Conservation (phyloP, 495 filamentous ascomycete species). For the Tetracladium marchalianum region DNA sequence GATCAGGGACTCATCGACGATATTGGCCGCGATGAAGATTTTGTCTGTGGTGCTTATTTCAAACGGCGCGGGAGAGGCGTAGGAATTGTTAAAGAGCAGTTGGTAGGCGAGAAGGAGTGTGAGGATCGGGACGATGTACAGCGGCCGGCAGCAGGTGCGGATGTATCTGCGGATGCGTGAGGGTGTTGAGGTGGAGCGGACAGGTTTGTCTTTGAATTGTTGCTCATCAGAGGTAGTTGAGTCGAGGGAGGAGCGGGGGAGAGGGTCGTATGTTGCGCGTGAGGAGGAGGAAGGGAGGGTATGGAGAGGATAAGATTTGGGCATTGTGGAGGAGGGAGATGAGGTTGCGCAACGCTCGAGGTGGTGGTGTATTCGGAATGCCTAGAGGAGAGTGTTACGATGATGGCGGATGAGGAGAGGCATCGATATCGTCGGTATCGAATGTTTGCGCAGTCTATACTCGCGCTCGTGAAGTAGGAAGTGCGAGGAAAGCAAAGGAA, state of each 20-base stretch:
- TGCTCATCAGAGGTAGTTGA: slow-evolving; percentile 1
- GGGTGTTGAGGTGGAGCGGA: neutral
- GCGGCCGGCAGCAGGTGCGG: slow-evolving; percentile 7
- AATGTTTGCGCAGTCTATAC: no score
- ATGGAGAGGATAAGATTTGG: no score
- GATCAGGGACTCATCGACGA: slow-evolving; percentile 56
- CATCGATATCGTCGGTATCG: no score
- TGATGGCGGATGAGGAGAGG: no score
- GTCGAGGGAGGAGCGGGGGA: slow-evolving; percentile 9
- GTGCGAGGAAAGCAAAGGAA: no score
- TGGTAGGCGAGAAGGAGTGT: slow-evolving; percentile 6
- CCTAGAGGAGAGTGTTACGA: no score
- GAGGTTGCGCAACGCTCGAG: no score
- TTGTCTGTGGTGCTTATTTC: slow-evolving; percentile 42
- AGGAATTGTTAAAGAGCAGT: slow-evolving; percentile 10
- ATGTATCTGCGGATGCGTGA: slow-evolving; percentile 3
- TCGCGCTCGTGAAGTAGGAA: no score
- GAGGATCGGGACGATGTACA: slow-evolving; percentile 10
- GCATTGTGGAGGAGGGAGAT: no score
- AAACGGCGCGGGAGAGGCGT: slow-evolving; percentile 7
- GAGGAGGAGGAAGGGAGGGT: no score
- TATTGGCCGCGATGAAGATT: slow-evolving; percentile 66
- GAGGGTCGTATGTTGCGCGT: slow-evolving; percentile 3
- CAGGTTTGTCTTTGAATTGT: slow-evolving; percentile 20
- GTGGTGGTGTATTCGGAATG: no score